A percentile compares a stretch with the other conserved stretches of the same genome.
These are phyloP conservation scores for Trypanosoma mega DNA, from an alignment of 208 protist species.

Conservation along the genomic window DNA sequence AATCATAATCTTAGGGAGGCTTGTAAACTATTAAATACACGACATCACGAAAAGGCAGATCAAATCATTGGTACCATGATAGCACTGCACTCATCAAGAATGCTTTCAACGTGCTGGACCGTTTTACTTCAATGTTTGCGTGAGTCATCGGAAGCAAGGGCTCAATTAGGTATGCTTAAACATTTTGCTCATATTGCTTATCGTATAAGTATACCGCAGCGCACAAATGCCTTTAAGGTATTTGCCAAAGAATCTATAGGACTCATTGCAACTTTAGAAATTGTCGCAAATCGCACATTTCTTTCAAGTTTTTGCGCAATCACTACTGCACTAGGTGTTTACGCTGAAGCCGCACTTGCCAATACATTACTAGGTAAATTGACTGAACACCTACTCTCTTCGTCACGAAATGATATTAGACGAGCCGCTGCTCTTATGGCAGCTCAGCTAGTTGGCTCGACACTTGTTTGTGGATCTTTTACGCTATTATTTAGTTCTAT, in stretches of 20 bases:
- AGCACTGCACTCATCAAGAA: slow-evolving; percentile 18
- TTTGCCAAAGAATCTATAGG: slow-evolving; percentile 38
- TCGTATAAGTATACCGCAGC: slow-evolving; percentile 32
- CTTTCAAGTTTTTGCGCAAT: slow-evolving; percentile 25
- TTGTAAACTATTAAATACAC: slow-evolving; percentile 10
- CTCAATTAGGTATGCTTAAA: slow-evolving; percentile 42
- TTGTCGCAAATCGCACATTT: slow-evolving; percentile 40
- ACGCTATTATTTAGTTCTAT: background rate
- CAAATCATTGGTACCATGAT: slow-evolving; percentile 21
- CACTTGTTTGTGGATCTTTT: slow-evolving; percentile 10
- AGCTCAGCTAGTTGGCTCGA: slow-evolving; percentile 5
- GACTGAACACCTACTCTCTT: background rate
- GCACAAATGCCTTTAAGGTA: slow-evolving; percentile 39
- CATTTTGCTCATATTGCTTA: slow-evolving; percentile 47
- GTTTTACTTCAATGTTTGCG: slow-evolving; percentile 49
- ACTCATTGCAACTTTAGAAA: slow-evolving; percentile 21
- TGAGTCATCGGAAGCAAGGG: slow-evolving; percentile 18
- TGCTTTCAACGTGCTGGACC: slow-evolving; percentile 45
- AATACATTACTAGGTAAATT: slow-evolving; percentile 9
- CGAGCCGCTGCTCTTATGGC: slow-evolving; percentile 11
- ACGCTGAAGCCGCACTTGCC: slow-evolving; percentile 11
- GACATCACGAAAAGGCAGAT: slow-evolving; percentile 17
- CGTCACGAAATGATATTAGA: background rate
- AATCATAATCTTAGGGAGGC: slow-evolving; percentile 17
- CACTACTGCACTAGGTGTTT: slow-evolving; percentile 26